Evolutionary conservation across 305 asterid species (phyloP).

Genomic region (Salvia sclarea): DNA sequence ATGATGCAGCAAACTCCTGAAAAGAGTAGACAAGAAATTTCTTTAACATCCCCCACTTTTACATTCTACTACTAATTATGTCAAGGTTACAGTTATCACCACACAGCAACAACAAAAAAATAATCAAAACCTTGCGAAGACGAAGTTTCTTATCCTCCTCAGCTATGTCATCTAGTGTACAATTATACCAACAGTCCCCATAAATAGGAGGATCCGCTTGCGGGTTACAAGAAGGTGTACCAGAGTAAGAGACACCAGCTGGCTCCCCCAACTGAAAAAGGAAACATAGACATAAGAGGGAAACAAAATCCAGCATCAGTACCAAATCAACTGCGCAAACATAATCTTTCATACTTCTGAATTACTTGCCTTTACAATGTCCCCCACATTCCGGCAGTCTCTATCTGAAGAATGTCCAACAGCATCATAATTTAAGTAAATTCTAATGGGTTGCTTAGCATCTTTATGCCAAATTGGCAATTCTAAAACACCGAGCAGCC

Average conservation of each 20-base stretch:
- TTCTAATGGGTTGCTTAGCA: constrained; percentile 76
- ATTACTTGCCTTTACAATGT: constrained; percentile 77
- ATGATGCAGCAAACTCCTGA: constrained; percentile 1
- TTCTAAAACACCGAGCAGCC: constrained; percentile 58
- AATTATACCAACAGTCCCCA: constrained; percentile 95
- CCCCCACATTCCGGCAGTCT: constrained; percentile 81
- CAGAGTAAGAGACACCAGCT: constrained; percentile 74
- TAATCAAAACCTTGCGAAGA: constrained; percentile 72
- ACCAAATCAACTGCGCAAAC: constrained; percentile 10
- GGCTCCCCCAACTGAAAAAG: constrained; percentile 88
- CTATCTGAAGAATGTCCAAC: constrained; percentile 95
- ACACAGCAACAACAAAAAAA: constrained; percentile 1
- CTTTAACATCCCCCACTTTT: not conserved
- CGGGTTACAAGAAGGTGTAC: constrained; percentile 85
- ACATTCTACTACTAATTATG: not conserved
- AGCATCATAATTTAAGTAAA: constrained; percentile 91
- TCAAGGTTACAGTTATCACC: constrained; percentile 2
- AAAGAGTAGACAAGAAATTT: not conserved
- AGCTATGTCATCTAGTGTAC: constrained; percentile 85
- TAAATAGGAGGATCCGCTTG: constrained; percentile 82
- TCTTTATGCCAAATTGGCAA: constrained; percentile 41
- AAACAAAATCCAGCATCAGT: constrained; percentile 11
- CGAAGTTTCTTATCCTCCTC: constrained; percentile 87
- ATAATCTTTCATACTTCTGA: constrained; percentile 7
- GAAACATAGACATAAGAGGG: constrained; percentile 12